These are phyloP conservation scores for Carex sylvatica DNA, from an alignment of 202 grass and related monocot species.

Conservation along the genomic window DNA sequence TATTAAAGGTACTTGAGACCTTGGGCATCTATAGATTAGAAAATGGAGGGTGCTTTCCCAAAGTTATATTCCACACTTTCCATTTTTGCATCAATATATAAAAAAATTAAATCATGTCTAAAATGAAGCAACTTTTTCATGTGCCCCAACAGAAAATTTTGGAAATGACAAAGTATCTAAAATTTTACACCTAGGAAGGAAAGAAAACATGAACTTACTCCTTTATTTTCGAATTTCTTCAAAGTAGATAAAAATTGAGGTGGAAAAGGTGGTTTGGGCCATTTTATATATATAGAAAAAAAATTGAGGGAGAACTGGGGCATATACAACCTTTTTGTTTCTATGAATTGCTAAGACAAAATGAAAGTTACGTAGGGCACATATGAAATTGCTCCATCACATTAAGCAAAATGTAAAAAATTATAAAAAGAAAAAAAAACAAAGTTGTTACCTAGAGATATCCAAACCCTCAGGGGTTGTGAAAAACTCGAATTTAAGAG, in stretches of 20 bases:
- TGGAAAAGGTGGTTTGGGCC: background rate
- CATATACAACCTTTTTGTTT: background rate
- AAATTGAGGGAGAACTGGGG: background rate
- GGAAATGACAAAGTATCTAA: background rate
- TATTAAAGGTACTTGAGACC: background rate
- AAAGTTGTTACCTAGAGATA: conserved; percentile 42
- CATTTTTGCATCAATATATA: conserved; percentile 1
- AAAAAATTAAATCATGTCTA: background rate
- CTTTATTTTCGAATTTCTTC: background rate
- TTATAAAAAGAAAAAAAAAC: background rate
- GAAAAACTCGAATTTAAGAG: conserved; percentile 87
- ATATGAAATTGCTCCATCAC: background rate
- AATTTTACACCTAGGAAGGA: background rate
- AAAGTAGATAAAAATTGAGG: background rate
- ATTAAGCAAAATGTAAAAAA: background rate
- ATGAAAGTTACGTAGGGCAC: background rate
- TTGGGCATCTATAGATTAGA: background rate
- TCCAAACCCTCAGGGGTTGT: conserved; percentile 75
- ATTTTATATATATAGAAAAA: background rate
- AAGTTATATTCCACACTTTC: background rate
- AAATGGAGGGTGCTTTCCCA: background rate
- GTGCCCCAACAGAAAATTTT: background rate
- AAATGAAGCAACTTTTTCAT: background rate
- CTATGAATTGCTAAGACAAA: background rate
- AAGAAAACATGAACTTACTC: background rate